Evolutionary conservation across 2,329 filamentous ascomycete genomes (phyloP), one percentile per base, ranked within the genome.

Genomic region (Colletotrichum gloeosporioides): DNA sequence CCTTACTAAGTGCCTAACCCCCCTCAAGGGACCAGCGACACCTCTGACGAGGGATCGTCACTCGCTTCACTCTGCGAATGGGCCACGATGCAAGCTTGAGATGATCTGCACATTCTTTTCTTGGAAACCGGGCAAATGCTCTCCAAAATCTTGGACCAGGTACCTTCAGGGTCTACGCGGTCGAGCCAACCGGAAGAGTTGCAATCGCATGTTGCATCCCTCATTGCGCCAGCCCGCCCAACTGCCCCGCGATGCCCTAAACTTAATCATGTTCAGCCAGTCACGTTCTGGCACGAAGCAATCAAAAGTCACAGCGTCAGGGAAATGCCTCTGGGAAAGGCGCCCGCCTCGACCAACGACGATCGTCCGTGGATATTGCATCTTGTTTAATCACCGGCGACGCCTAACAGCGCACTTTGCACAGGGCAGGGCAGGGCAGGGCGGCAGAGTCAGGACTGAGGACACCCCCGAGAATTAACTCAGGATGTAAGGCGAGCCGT

Each of bases 71-170:
- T 25, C 25, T 44, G 62, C 62, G 32, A 64, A 64, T 44, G 62
- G 34, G 32, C 8, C 32, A 36, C 10, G 36, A 64, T 44, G 67
- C 67, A 69, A 49, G 67, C 67, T 44, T 25, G 53, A 34, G 59
- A 44, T 27, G 69, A 68, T 67, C 39, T 44, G 61, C 73, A 29
- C 62, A 62, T 63, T 75, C 55, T 73, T 73, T 76, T 69, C 69
- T 68, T 76, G 63, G 63, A 64, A 57, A n/a, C 16, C 32, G 29
- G 44, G 32, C 25, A 27, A 39, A 22, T 22, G 29, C 12, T 53
- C 44, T 53, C 44, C 36, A 55, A n/a, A 32, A 66, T 16, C 13
- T 72, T 53, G 68, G 53, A 49, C 39, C 34, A 55, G 68, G 66
- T 31, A 65, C 55, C 12, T n/a, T 32, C 34, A 34, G 32, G 57